Evolutionary conservation across 371 early-diverging fungal species (phyloP), one percentile per base, ranked within the genome.

Genomic region (Actinomortierella ambigua): DNA sequence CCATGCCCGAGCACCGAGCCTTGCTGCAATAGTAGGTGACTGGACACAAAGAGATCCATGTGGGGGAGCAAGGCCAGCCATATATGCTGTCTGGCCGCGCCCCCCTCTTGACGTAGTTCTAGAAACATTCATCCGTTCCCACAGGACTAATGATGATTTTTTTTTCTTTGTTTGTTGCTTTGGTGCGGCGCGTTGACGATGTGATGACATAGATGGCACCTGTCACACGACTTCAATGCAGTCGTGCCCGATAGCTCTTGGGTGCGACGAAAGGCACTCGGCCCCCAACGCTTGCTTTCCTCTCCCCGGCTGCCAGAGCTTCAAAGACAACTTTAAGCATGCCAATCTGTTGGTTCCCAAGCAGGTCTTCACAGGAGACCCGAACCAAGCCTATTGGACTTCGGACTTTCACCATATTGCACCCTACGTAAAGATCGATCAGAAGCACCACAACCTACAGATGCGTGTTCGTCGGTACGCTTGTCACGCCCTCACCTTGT

Each of bases 141-240:
- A 17, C 22, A 40, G 22, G 2, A 13, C 24, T 3, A 15, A 7
- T 51, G 13, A 27, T 27, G n/a, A 27, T 7, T 24, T 2, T 47
- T 20, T 47, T 39, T 14, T 53, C n/a, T n/a, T n/a, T n/a, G n/a
- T n/a, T n/a, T n/a, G n/a, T n/a, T n/a, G n/a, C n/a, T n/a, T n/a
- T n/a, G n/a, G n/a, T n/a, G n/a, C n/a, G n/a, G n/a, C n/a, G n/a
- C n/a, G n/a, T n/a, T n/a, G n/a, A n/a, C n/a, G n/a, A n/a, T n/a
- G n/a, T n/a, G n/a, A 39, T 47, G 26, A 39, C 15, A 22, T 47
- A 70, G 70, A 70, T 51, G 70, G 70, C 17, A 70, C 70, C 5
- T 70, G 65, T 23, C 71, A 70, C 24, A 46, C 66, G 18, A 65
- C 71, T 26, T 61, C 65, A 8, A 70, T 65, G 71, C 48, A 61